Conservation (phyloP, 164 flowering plant species). For the Protea cynaroides region DNA sequence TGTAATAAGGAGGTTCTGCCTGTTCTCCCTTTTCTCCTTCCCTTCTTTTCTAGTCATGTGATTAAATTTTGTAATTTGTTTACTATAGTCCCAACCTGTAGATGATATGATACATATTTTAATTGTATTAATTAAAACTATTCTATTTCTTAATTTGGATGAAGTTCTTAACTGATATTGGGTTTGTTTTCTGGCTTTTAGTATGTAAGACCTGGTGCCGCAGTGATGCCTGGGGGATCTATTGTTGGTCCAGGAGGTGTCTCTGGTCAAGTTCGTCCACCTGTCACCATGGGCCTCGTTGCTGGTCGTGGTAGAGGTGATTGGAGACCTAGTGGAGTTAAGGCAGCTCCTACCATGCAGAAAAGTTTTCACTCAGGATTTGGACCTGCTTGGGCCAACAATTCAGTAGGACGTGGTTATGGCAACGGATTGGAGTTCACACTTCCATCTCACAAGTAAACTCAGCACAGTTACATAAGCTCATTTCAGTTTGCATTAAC, state of each 20-base stretch:
- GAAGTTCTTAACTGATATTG: neutral
- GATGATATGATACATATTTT: neutral
- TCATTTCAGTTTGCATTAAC: neutral
- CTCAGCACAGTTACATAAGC: neutral
- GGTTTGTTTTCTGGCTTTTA: slow-evolving; percentile 27
- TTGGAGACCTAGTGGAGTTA: slow-evolving; percentile 58
- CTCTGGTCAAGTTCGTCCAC: slow-evolving; percentile 80
- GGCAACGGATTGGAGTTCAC: slow-evolving; percentile 89
- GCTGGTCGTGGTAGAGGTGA: slow-evolving; percentile 73
- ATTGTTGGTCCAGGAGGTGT: slow-evolving; percentile 45
- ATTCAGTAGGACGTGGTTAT: slow-evolving; percentile 61
- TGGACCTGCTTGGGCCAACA: slow-evolving; percentile 64
- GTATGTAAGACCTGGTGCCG: slow-evolving; percentile 98
- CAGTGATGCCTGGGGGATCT: slow-evolving; percentile 52
- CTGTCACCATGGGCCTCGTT: slow-evolving; percentile 27
- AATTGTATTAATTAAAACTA: neutral
- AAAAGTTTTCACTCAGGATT: slow-evolving; percentile 64
- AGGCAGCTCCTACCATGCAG: slow-evolving; percentile 44
- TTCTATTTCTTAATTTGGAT: neutral
- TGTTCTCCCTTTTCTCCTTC: neutral
- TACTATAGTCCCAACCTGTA: neutral
- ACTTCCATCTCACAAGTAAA: slow-evolving; percentile 98
- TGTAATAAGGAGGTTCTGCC: neutral
- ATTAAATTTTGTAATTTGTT: neutral
- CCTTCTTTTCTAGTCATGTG: neutral